phyloP scores from a whole-genome alignment of 139 green algal genomes.

The Chlorella sp. region DNA sequence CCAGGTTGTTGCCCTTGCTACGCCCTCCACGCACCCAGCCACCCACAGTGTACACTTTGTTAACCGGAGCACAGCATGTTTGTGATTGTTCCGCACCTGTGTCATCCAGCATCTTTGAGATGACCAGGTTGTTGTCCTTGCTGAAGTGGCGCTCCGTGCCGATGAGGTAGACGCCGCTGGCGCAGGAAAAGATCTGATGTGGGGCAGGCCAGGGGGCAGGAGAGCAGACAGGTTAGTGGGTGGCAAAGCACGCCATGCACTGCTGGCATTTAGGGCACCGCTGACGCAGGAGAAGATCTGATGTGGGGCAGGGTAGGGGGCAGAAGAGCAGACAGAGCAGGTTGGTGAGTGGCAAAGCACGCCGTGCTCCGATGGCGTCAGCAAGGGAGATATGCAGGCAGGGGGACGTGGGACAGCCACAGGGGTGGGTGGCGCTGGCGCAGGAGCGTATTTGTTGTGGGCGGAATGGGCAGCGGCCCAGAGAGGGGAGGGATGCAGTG shows the following conservation, averaged over 20 bases:
- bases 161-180: slow-evolving; percentile 41
- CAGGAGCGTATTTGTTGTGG: not conserved
- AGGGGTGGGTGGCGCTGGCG: not conserved
- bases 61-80: too few species aligned
- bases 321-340: not conserved
- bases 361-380: not conserved
- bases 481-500: too few species aligned
- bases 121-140: slow-evolving; percentile 46
- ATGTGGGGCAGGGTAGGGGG: not conserved
- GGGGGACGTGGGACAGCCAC: not conserved
- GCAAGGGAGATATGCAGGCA: not conserved
- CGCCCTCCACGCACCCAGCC: not conserved
- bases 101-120: slow-evolving; percentile 41
- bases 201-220: not conserved
- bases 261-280: too few species aligned
- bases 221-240: too few species aligned
- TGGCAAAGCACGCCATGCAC: not conserved
- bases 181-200: slow-evolving; percentile 27
- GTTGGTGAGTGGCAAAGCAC: too few species aligned
- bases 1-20: slow-evolving; percentile 30
- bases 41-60: too few species aligned
- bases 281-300: not conserved
- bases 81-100: not conserved
- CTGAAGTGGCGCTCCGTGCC: slow-evolving; percentile 38
- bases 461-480: too few species aligned